phyloP scores from a whole-genome alignment of 2,329 filamentous ascomycete species.

The Parastagonospora nodorum region DNA sequence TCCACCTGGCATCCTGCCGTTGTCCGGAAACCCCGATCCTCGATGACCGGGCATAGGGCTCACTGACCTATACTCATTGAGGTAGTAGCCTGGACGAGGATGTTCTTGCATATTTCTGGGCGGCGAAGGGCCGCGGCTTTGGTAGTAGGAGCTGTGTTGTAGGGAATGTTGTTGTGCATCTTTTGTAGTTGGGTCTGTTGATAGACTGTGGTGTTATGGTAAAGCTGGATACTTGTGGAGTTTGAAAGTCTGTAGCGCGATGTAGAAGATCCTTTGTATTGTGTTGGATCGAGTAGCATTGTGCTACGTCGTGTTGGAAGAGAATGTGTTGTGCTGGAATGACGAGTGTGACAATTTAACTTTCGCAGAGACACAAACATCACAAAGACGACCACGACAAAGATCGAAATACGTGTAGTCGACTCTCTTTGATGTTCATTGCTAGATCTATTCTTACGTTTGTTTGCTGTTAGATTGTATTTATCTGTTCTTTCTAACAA shows the following conservation, averaged over 20 bases:
- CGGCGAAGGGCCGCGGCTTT: background rate
- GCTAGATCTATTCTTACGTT: too few species aligned
- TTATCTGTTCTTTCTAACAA: too few species aligned
- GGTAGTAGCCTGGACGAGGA: background rate
- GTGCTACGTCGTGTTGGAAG: background rate
- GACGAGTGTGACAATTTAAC: background rate
- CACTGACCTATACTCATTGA: background rate
- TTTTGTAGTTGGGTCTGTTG: background rate
- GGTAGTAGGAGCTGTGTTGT: background rate
- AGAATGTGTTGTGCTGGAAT: background rate
- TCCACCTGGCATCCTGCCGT: background rate
- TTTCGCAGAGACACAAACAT: too few species aligned
- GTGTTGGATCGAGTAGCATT: background rate
- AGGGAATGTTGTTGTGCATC: background rate
- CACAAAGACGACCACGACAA: too few species aligned
- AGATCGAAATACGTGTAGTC: too few species aligned
- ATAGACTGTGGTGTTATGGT: background rate
- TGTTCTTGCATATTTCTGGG: background rate
- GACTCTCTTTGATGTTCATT: too few species aligned
- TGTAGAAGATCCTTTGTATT: background rate
- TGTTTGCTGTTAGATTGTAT: too few species aligned
- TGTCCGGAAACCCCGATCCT: background rate
- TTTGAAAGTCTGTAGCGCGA: background rate
- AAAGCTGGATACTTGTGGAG: background rate
- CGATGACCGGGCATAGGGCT: background rate